Base-by-base conservation (phyloP, 2,329 filamentous ascomycete genomes). In the Stachybotrys chartarum region DNA sequence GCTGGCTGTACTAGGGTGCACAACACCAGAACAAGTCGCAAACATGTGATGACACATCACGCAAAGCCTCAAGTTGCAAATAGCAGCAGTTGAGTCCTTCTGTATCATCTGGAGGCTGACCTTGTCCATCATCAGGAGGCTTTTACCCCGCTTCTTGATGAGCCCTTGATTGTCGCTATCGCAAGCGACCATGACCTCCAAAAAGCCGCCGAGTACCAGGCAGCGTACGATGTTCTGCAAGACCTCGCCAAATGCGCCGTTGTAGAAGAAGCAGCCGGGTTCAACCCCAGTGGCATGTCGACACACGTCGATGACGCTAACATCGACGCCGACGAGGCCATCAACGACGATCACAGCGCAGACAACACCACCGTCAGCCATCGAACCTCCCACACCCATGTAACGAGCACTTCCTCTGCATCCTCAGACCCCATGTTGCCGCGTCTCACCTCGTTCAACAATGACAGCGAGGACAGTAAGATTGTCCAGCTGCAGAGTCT, bases 151-250 rank as follows among this genome's bases (percentile, higher is more conserved):
- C 81, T 86, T 17, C 71, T 97, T 46, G 92, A 97, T 61, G 83
- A 91, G 60, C 82, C 90, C 0, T 79, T 93, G 12, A 82, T 97
- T 56, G 80, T 87, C 54, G 86, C 90, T 5, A 88, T 97, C 52
- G 76, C 84, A 6, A 82, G 76, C 53, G 93, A 97, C 65, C 90
- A 84, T 69, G 81, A 91, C 62, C 73, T 92, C 17, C 67, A 71
- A 3, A 69, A 83, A 24, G 63, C 78, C 0, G 68, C 72, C 1
- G 75, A 85, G 47, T 74, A 85, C 35, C 65, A 78, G 3, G 72
- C 75, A 10, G 83, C 86, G 3, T 79, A 80, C 32, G 66, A 73
- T n/a, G 78, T 80, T 0, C 76, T 97, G 1, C 77, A 87, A n/a
- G 69, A 72, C 1, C 72, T 97, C 14, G 87, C 87, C 53, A 74